These are phyloP conservation scores for Pythium utonaiense DNA, from an alignment of 352 stramenopile genomes.

Conservation along the genomic window DNA sequence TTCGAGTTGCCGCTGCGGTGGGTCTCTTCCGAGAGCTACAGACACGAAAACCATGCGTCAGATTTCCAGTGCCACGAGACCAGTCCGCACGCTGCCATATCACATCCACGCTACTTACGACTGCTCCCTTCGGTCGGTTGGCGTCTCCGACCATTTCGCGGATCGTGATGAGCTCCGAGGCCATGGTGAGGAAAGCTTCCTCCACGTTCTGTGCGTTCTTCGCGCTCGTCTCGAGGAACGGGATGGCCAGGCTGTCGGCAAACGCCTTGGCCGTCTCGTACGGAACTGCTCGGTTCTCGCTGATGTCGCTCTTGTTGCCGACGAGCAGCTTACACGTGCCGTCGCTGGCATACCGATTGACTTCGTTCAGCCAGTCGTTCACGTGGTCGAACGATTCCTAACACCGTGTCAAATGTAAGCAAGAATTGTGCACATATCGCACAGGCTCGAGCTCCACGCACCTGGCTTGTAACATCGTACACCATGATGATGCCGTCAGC, in stretches of 20 bases:
- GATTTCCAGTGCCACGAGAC: background rate
- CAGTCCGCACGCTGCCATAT: background rate
- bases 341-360: constrained; percentile 97
- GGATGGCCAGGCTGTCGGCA: constrained; percentile 95
- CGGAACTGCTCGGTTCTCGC: constrained; percentile 93
- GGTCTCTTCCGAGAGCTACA: constrained; percentile 27
- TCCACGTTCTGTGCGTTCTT: constrained; percentile 99
- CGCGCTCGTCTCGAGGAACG: constrained; percentile 98
- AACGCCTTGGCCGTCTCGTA: constrained; percentile 97
- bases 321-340: constrained; percentile 99
- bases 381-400: constrained; percentile 99
- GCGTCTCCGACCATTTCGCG: constrained; percentile 82
- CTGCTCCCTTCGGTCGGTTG: constrained; percentile 59
- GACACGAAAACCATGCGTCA: background rate
- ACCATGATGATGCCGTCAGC: constrained; percentile 98
- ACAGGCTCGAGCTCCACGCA: constrained; percentile 11
- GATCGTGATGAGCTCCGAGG: constrained; percentile 95
- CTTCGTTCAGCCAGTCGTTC: constrained; percentile 99
- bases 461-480: constrained; percentile 98
- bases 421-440: too few relatives aligned
- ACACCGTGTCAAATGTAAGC: too few relatives aligned
- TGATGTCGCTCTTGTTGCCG: constrained; percentile 99
- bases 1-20: constrained; percentile 19
- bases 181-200: constrained; percentile 99
- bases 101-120: constrained; percentile 31